Base-by-base conservation (phyloP, 805 yeast species). In the Candida cerambycidarum region DNA sequence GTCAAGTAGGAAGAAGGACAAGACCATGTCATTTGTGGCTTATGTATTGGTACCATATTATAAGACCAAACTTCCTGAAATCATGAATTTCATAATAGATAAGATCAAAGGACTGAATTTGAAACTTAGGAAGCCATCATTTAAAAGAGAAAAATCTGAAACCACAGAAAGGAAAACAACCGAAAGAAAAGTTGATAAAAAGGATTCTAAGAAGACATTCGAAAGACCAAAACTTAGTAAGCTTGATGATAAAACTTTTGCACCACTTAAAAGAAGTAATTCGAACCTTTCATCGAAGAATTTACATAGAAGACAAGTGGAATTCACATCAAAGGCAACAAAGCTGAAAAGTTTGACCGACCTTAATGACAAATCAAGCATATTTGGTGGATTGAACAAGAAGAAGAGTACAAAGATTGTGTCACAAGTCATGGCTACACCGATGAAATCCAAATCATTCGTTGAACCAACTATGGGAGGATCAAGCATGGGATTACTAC, bases 41-140 rank as follows among this genome's bases (percentile, higher is more conserved):
- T 74, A 73, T 47, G 77, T 79, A 7, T 45, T 80, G 2, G 66
- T 79, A 1, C 84, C 85, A 0, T 78, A 72, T 56, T 80, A 66
- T 53, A 73, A 66, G 38, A 71, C 70, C 43, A 71, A 63, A 45
- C 57, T 78, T 3, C 84, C 85, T 0, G 51, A 61, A 31, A 59
- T 75, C 3, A 69, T 77, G 7, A 68, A 67, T 38, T 72, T 69
- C 45, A 59, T 78, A 16, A 62, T 77, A 5, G 67, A 67, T 15
- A 75, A 71, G 41, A 62, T 79, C 37, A 79, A 76, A 45, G 77
- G 75, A 11, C 76, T 75, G 54, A 68, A 60, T 29, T 53, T 73
- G 48, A 68, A 67, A 28, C 32, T 47, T 6, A 46, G 27, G 21
- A 15, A 23, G 13, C 32, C 28, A 7, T 29, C 36, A n/a, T 29